phyloP scores from a whole-genome alignment of 2,329 filamentous ascomycete species.

The Colletotrichum agaves region DNA sequence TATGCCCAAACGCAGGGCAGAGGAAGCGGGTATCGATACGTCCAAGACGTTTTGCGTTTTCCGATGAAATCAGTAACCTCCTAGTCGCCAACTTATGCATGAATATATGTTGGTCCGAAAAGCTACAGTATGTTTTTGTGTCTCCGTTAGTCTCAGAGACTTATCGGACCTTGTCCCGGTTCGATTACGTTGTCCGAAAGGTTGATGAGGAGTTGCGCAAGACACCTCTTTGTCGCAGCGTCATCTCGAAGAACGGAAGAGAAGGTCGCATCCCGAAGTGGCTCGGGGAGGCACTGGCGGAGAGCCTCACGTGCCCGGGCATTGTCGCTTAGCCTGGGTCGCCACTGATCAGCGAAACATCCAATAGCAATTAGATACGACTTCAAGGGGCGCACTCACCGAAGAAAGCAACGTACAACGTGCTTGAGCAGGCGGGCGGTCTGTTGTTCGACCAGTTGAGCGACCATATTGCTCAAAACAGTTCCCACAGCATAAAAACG shows the following conservation, averaged over 20 bases:
- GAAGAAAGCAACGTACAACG: constrained; percentile 94
- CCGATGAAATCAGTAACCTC: constrained; percentile 33
- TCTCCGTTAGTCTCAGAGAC: constrained; percentile 39
- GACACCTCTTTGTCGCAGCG: constrained; percentile 95
- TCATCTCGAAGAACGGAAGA: constrained; percentile 96
- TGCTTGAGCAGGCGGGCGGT: constrained; percentile 96
- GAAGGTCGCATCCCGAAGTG: constrained; percentile 98
- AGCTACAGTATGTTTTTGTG: constrained; percentile 10
- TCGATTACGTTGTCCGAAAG: constrained; percentile 87
- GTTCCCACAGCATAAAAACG: constrained; percentile 98
- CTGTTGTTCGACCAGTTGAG: constrained; percentile 96
- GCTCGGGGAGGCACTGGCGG: constrained; percentile 94
- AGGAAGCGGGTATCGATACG: constrained; percentile 34
- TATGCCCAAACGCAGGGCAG: constrained; percentile 16
- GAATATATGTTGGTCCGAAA: constrained; percentile 29
- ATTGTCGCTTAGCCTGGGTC: constrained; percentile 90
- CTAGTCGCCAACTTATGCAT: constrained; percentile 35
- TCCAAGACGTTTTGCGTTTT: constrained; percentile 34
- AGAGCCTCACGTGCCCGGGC: constrained; percentile 94
- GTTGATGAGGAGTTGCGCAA: constrained; percentile 97
- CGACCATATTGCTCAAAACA: constrained; percentile 98
- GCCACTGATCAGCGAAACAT: not conserved
- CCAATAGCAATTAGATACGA: not conserved
- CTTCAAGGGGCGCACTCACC: constrained; percentile 66
- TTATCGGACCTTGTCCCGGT: constrained; percentile 41